Evolutionary conservation across 331 rosid genomes (phyloP).

Genomic region (Spiraea crenata): DNA sequence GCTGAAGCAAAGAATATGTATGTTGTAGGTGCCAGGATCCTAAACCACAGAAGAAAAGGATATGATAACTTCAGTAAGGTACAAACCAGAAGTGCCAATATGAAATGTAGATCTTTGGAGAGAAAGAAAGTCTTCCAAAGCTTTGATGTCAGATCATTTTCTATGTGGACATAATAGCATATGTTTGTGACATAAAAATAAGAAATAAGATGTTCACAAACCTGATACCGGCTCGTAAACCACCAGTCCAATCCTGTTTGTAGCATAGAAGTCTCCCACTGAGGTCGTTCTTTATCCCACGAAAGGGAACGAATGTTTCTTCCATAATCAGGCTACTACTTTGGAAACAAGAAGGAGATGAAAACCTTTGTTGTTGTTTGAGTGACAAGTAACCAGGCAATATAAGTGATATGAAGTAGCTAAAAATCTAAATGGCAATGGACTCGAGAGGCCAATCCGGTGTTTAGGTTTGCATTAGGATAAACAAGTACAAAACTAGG

Average conservation of each 20-base stretch:
- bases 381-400: slow-evolving; percentile 17
- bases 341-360: slow-evolving; percentile 28
- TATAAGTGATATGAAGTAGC: slow-evolving; percentile 27
- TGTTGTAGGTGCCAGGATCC: slow-evolving; percentile 98
- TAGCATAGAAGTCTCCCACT: slow-evolving; percentile 82
- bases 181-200: neutral
- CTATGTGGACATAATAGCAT: neutral
- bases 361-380: slow-evolving; percentile 29
- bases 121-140: neutral
- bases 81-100: neutral
- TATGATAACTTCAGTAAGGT: slow-evolving; percentile 20
- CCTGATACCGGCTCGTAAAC: slow-evolving; percentile 76
- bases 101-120: slow-evolving; percentile 1
- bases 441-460: slow-evolving; percentile 58
- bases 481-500: slow-evolving; percentile 25
- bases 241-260: slow-evolving; percentile 93
- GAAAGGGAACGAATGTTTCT: slow-evolving; percentile 95
- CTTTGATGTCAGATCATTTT: slow-evolving; percentile 14
- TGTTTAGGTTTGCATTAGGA: slow-evolving; percentile 36
- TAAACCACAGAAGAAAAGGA: slow-evolving; percentile 33
- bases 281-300: slow-evolving; percentile 87
- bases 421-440: slow-evolving; percentile 27
- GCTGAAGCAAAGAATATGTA: slow-evolving; percentile 98
- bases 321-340: slow-evolving; percentile 51
- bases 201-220: slow-evolving; percentile 36